Conservation (phyloP, 108 stramenopile species). For the Skeletonema costatum region DNA sequence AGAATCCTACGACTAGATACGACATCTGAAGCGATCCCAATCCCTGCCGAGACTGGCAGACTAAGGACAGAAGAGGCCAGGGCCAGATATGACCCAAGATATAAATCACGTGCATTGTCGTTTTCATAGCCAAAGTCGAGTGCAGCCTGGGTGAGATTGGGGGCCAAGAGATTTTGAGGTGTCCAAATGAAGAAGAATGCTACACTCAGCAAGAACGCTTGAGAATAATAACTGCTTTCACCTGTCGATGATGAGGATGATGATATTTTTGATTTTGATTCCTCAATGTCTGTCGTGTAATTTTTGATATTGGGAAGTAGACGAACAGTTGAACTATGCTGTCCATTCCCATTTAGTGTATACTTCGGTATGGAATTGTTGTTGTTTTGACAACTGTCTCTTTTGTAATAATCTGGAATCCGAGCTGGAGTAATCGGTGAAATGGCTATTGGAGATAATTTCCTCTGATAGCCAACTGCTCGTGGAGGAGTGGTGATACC, state of each 20-base stretch:
- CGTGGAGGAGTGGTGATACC: neutral
- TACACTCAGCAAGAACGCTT: constrained; percentile 62
- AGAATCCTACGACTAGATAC: constrained; percentile 56
- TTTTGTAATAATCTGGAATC: neutral
- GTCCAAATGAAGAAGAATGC: constrained; percentile 72
- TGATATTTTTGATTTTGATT: neutral
- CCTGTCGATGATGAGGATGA: neutral
- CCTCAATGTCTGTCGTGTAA: neutral
- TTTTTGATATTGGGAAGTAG: constrained; percentile 2
- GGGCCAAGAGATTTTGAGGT: constrained; percentile 73
- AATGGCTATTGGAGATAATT: neutral
- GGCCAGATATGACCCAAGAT: constrained; percentile 64
- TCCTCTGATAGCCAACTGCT: neutral
- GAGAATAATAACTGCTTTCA: constrained; percentile 58
- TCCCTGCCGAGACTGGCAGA: constrained; percentile 59
- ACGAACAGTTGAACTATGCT: neutral
- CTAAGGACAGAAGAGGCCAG: constrained; percentile 66
- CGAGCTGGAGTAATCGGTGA: neutral
- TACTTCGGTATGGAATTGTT: neutral
- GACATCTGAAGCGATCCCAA: constrained; percentile 68
- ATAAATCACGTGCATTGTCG: constrained; percentile 61
- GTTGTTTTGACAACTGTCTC: neutral
- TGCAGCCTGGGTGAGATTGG: constrained; percentile 74
- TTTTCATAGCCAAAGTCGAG: constrained; percentile 37
- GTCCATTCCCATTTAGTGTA: neutral